These are phyloP conservation scores for Starmerella potacharoeniae DNA, from an alignment of 805 yeast genomes.

Conservation along the genomic window DNA sequence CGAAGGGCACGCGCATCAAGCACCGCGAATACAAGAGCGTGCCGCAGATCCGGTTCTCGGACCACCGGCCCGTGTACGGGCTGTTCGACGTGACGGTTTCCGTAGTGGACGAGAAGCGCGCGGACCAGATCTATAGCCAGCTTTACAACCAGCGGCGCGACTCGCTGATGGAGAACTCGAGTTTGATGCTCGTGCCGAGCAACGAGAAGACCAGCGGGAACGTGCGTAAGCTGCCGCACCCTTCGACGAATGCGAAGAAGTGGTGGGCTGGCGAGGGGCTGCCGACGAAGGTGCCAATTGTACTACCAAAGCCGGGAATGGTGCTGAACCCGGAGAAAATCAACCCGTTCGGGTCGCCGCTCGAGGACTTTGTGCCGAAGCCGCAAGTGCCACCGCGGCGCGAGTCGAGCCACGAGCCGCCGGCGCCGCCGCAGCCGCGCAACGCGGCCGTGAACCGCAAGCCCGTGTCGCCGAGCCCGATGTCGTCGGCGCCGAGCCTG, in stretches of 20 bases:
- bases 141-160: constrained; percentile 49
- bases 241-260: constrained; percentile 65
- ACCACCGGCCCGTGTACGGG: constrained; percentile 88
- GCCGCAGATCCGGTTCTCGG: constrained; percentile 53
- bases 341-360: constrained; percentile 48
- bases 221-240: constrained; percentile 55
- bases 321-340: constrained; percentile 60
- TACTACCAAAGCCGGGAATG: constrained; percentile 32
- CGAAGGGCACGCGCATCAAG: constrained; percentile 38
- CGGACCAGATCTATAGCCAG: constrained; percentile 42
- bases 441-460: constrained; percentile 2
- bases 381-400: constrained; percentile 10
- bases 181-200: constrained; percentile 22
- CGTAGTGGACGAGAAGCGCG: constrained; percentile 54
- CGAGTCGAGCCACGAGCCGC: background rate
- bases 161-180: constrained; percentile 24
- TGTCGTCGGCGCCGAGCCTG: constrained; percentile 4
- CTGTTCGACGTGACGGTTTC: constrained; percentile 56
- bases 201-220: background rate
- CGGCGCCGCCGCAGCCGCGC: background rate
- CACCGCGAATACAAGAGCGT: constrained; percentile 61
- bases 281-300: constrained; percentile 55
- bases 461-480: constrained; percentile 3
- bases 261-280: constrained; percentile 90
- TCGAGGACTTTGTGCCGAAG: constrained; percentile 42